Base-by-base conservation (phyloP, 495 filamentous ascomycete genomes). In the Penicillium chermesinum region DNA sequence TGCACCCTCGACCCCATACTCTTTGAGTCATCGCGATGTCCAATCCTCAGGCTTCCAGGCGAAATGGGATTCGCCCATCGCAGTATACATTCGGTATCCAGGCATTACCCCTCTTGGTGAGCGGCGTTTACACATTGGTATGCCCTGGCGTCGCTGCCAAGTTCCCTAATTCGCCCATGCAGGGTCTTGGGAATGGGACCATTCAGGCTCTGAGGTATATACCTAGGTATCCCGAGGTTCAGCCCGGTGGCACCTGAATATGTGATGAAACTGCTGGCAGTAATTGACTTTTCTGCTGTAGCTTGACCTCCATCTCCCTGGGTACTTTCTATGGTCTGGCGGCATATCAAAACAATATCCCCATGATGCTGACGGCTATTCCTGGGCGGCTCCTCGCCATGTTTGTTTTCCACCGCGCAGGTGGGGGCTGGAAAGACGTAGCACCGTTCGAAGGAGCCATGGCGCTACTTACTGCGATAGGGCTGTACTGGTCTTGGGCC, bases 171-270 rank as follows among this genome's bases (percentile, higher is more conserved):
- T 52, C 56, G 20, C 56, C 48, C 8, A 39, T 54, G 2, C 37
- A 50, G 32, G 57, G 46, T 7, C 17, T 63, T 15, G 48, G 38
- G 14, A 35, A 37, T 25, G 56, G 50, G 4, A 59, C 56, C 1
- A 54, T 62, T 33, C 59, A 59, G 38, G 59, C 59, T 30, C 51
- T 60, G 10, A 57, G 56, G 59, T 60, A 56, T 30, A n/a, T n/a
- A n/a, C n/a, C n/a, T n/a, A n/a, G n/a, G n/a, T n/a, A n/a, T n/a
- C n/a, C n/a, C n/a, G n/a, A n/a, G n/a, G n/a, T n/a, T n/a, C n/a
- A n/a, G n/a, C n/a, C n/a, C n/a, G n/a, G n/a, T n/a, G n/a, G n/a
- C n/a, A n/a, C n/a, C n/a, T n/a, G n/a, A n/a, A n/a, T n/a, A n/a
- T n/a, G n/a, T n/a, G n/a, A n/a, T n/a, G n/a, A n/a, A n/a, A n/a